These are phyloP conservation scores for Ogataea hybrid DNA, from an alignment of 1,139 yeast species.

Conservation along the genomic window DNA sequence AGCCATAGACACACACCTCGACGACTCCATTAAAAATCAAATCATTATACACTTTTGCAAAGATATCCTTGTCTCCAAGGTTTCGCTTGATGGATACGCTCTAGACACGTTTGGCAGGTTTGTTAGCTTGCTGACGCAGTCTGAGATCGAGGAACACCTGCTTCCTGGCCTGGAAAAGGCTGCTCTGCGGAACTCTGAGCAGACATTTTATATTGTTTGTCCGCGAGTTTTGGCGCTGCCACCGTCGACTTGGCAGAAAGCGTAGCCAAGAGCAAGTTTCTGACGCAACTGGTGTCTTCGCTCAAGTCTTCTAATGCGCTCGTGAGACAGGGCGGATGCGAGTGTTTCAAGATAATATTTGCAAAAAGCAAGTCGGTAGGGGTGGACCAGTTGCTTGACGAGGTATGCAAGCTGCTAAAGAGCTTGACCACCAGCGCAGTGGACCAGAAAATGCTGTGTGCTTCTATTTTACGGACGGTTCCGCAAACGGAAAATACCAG, in stretches of 20 bases:
- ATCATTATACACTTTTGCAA: constrained; percentile 30
- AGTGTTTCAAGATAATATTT: constrained; percentile 38
- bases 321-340: constrained; percentile 54
- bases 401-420: constrained; percentile 57
- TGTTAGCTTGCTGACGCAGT: constrained; percentile 41
- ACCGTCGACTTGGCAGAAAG: constrained; percentile 37
- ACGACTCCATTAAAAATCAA: constrained; percentile 7
- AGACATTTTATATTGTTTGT: constrained; percentile 51
- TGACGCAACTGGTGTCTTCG: constrained; percentile 58
- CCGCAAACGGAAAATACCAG: constrained; percentile 33
- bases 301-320: constrained; percentile 69
- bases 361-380: constrained; percentile 19
- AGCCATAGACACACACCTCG: neutral
- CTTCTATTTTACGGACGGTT: constrained; percentile 37
- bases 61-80: constrained; percentile 47
- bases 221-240: constrained; percentile 46
- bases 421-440: constrained; percentile 51
- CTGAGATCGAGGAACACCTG: constrained; percentile 44
- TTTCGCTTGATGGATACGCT: constrained; percentile 35
- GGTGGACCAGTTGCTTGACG: constrained; percentile 41
- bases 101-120: constrained; percentile 39
- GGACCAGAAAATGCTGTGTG: constrained; percentile 60
- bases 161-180: constrained; percentile 73
- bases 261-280: constrained; percentile 49
- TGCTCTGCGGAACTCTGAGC: constrained; percentile 78